phyloP scores from a whole-genome alignment of 2,329 filamentous ascomycete species.

The Onygenales sp. region DNA sequence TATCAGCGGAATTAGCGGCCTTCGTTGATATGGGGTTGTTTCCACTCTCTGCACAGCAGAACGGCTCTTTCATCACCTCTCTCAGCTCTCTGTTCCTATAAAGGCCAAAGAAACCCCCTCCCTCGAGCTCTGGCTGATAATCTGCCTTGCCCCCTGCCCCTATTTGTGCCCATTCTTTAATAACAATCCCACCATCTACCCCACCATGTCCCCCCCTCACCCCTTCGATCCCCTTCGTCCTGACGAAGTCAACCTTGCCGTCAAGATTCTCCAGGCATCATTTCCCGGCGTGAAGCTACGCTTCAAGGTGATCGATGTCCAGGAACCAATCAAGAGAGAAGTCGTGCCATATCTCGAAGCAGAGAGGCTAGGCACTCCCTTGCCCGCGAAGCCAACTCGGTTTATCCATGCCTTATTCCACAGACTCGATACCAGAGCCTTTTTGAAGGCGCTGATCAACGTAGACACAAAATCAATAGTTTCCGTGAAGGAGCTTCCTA shows the following conservation, averaged over 20 bases:
- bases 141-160: too few species aligned
- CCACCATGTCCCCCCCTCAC: constrained; percentile 14
- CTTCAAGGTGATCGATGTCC: constrained; percentile 59
- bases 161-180: too few species aligned
- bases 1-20: too few species aligned
- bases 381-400: constrained; percentile 42
- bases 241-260: constrained; percentile 30
- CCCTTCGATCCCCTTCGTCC: constrained; percentile 33
- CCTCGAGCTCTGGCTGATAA: too few species aligned
- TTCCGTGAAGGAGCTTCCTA: constrained; percentile 35
- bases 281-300: constrained; percentile 29
- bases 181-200: too few species aligned
- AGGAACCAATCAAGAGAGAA: constrained; percentile 54
- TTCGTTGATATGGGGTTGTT: too few species aligned
- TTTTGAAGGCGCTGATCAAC: constrained; percentile 31
- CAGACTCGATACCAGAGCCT: constrained; percentile 32
- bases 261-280: constrained; percentile 26
- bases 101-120: too few species aligned
- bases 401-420: constrained; percentile 45
- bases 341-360: constrained; percentile 53
- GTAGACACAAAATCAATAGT: constrained; percentile 27
- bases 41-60: too few species aligned
- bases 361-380: constrained; percentile 44
- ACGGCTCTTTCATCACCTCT: too few species aligned
- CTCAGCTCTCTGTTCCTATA: too few species aligned